phyloP scores from a whole-genome alignment of 169 alveolate genomes.

The Prorocentrum cordatum region DNA sequence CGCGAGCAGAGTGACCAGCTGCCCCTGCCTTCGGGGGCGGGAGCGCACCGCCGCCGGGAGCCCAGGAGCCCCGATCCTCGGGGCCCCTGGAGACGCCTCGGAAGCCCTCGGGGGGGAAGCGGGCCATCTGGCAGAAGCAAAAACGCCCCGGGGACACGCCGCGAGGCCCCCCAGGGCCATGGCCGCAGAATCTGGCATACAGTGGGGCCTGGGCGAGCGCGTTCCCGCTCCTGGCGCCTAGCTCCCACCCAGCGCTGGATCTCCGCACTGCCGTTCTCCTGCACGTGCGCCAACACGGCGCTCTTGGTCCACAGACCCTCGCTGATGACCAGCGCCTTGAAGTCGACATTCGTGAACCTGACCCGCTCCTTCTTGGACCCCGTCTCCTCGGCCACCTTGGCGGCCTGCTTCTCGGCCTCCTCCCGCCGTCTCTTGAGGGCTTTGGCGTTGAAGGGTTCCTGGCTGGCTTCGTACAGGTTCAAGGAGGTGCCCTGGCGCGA shows the following conservation, averaged over 20 bases:
- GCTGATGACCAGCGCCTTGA: neutral
- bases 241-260: neutral
- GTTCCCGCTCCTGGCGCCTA: too few species aligned
- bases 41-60: too few species aligned
- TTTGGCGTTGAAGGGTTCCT: neutral
- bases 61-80: too few species aligned
- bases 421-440: neutral
- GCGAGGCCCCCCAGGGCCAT: too few species aligned
- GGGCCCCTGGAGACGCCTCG: too few species aligned
- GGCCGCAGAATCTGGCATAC: too few species aligned
- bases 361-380: neutral
- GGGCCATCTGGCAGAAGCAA: too few species aligned
- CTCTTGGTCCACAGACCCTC: neutral
- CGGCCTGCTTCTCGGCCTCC: neutral
- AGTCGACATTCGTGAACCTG: neutral
- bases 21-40: too few species aligned
- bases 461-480: neutral
- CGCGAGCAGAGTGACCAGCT: too few species aligned
- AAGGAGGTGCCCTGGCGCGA: neutral
- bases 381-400: neutral
- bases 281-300: neutral
- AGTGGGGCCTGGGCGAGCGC: too few species aligned
- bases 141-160: too few species aligned
- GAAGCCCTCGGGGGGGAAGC: too few species aligned
- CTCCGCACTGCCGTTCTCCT: neutral